A percentile compares a stretch with the other conserved stretches of the same genome.
Conservation (phyloP, 2,329 filamentous ascomycete species). For the Apiospora hydei region DNA sequence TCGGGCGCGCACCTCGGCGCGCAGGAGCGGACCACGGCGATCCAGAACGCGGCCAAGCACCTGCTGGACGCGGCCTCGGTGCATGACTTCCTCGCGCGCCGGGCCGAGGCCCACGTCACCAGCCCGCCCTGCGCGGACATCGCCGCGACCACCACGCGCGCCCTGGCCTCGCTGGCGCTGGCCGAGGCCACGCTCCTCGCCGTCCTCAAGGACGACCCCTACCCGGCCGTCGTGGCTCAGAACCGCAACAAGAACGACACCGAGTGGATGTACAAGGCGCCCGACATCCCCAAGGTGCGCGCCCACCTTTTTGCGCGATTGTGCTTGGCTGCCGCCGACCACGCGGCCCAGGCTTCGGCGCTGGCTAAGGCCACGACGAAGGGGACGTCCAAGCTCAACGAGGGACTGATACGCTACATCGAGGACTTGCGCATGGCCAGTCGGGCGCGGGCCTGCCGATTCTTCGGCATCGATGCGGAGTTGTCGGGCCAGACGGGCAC, state of each 20-base stretch:
- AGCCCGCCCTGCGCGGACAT: slow-evolving; percentile 61
- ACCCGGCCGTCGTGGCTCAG: slow-evolving; percentile 82
- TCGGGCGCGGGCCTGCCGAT: slow-evolving; percentile 85
- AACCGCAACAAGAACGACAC: slow-evolving; percentile 82
- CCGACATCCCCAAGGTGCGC: slow-evolving; percentile 86
- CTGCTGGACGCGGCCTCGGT: slow-evolving; percentile 81
- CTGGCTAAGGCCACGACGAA: slow-evolving; percentile 52
- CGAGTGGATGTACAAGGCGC: slow-evolving; percentile 96
- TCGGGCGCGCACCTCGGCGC: slow-evolving; percentile 65
- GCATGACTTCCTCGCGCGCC: slow-evolving; percentile 73
- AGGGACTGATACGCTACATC: slow-evolving; percentile 74
- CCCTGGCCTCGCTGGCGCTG: slow-evolving; percentile 71
- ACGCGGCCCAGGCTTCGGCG: slow-evolving; percentile 76
- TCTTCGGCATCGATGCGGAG: slow-evolving; percentile 91
- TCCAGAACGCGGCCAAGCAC: slow-evolving; percentile 77
- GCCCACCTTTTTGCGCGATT: slow-evolving; percentile 87
- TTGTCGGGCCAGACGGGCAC: slow-evolving; percentile 80
- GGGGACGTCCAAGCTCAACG: slow-evolving; percentile 62
- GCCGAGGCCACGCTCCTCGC: slow-evolving; percentile 91
- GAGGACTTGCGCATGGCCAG: slow-evolving; percentile 78
- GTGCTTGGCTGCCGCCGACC: slow-evolving; percentile 87
- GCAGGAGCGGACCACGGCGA: slow-evolving; percentile 73
- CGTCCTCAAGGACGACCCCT: slow-evolving; percentile 93
- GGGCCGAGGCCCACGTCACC: slow-evolving; percentile 53
- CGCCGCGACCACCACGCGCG: slow-evolving; percentile 58